These are phyloP conservation scores for Diplosphaera chodatii DNA, from an alignment of 139 green algal genomes.

Conservation along the genomic window DNA sequence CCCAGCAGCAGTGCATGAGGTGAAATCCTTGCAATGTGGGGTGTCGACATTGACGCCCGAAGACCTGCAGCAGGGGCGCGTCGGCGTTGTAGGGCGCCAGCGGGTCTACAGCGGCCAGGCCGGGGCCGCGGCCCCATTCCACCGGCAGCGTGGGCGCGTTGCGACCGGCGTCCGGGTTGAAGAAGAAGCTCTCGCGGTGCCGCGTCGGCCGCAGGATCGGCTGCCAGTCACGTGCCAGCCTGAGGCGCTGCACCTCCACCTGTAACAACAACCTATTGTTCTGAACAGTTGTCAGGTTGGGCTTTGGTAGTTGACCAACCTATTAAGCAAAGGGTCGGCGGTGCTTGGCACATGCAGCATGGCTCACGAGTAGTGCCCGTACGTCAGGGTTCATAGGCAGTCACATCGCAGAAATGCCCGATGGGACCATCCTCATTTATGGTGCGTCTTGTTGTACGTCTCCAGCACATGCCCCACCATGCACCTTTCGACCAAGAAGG, in stretches of 20 bases:
- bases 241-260: not conserved
- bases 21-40: too few species aligned
- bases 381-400: too few species aligned
- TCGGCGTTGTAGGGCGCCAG: not conserved
- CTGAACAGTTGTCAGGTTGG: too few species aligned
- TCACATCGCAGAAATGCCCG: not conserved
- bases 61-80: not conserved
- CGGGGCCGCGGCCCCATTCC: not conserved
- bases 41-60: too few species aligned
- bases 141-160: not conserved
- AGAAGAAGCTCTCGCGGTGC: not conserved
- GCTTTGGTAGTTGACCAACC: too few species aligned
- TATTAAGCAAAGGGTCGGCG: too few species aligned
- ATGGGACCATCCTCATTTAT: too few species aligned
- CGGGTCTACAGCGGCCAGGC: not conserved
- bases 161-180: not conserved
- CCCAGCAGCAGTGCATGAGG: too few species aligned
- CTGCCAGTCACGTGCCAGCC: not conserved
- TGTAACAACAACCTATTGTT: not conserved
- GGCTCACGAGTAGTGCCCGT: too few species aligned
- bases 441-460: too few species aligned
- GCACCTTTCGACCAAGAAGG: not conserved
- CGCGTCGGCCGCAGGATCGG: not conserved
- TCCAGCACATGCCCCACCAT: too few species aligned
- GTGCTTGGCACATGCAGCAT: too few species aligned